Evolutionary conservation across 1,139 yeast genomes (phyloP).

Genomic region (Suhomyces terraborum): DNA sequence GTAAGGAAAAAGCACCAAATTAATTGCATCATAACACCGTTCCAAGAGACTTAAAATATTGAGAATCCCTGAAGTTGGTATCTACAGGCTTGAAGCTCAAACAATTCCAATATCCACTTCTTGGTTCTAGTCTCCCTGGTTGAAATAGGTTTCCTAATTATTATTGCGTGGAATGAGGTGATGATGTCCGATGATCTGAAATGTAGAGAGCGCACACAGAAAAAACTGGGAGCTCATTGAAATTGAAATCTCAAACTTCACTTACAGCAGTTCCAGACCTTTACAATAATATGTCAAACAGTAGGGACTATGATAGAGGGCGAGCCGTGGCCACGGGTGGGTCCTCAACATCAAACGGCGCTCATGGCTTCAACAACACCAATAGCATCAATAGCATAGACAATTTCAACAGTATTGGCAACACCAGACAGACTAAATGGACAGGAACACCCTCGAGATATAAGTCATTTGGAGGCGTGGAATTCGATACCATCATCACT

Average conservation of each 20-base stretch:
- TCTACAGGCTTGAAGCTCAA: no score
- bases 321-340: background rate
- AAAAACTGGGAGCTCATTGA: background rate
- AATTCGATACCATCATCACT: conserved; percentile 44
- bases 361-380: background rate
- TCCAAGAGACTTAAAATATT: no score
- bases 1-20: no score
- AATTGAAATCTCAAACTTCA: background rate
- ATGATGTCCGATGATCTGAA: no score
- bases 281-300: background rate
- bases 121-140: no score
- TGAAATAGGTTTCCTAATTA: no score
- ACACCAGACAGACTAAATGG: conserved; percentile 38
- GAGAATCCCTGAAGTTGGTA: no score
- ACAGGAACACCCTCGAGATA: conserved; percentile 42
- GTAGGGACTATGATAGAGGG: background rate
- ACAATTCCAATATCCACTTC: no score
- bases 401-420: background rate
- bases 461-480: conserved; percentile 31
- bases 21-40: no score
- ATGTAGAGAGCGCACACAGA: no score
- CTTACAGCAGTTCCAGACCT: background rate
- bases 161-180: no score
- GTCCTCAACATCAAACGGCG: background rate
- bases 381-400: background rate